A percentile compares a stretch with the other conserved stretches of the same genome.
These are phyloP conservation scores for Raphanus hybrid DNA, from an alignment of 441 rosid genomes.

Conservation along the genomic window DNA sequence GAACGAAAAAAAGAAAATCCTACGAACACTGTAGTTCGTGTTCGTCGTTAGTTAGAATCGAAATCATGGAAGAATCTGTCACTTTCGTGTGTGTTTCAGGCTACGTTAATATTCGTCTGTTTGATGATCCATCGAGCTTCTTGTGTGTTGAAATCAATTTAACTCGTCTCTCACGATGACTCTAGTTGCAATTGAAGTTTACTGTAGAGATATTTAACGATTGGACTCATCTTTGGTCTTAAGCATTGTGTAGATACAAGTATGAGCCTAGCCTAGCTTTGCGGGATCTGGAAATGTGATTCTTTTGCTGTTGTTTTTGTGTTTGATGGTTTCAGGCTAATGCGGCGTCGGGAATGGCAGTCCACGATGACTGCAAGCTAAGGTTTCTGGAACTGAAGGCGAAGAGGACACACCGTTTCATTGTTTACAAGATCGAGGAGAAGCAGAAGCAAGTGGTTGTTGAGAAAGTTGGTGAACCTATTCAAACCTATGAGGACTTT, in stretches of 20 bases:
- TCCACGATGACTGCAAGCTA: constrained; percentile 70
- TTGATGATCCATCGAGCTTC: constrained; percentile 21
- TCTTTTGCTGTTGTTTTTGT: constrained; percentile 4
- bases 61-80: constrained; percentile 7
- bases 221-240: neutral
- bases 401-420: constrained; percentile 60
- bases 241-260: no score
- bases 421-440: constrained; percentile 62
- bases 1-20: neutral
- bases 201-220: neutral
- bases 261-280: no score
- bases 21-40: neutral
- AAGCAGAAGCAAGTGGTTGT: constrained; percentile 64
- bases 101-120: neutral
- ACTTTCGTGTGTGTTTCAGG: neutral
- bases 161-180: neutral
- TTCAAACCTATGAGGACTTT: constrained; percentile 54
- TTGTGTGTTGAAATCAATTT: constrained; percentile 5
- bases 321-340: constrained; percentile 52
- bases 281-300: no score
- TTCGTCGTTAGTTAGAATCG: constrained; percentile 23
- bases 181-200: neutral
- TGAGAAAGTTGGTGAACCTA: constrained; percentile 61
- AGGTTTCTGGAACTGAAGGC: constrained; percentile 62
- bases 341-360: constrained; percentile 73